Evolutionary conservation across 352 stramenopile genomes (phyloP), one percentile per base, ranked within the genome.

Genomic region (Globisporangium heterothallicum): DNA sequence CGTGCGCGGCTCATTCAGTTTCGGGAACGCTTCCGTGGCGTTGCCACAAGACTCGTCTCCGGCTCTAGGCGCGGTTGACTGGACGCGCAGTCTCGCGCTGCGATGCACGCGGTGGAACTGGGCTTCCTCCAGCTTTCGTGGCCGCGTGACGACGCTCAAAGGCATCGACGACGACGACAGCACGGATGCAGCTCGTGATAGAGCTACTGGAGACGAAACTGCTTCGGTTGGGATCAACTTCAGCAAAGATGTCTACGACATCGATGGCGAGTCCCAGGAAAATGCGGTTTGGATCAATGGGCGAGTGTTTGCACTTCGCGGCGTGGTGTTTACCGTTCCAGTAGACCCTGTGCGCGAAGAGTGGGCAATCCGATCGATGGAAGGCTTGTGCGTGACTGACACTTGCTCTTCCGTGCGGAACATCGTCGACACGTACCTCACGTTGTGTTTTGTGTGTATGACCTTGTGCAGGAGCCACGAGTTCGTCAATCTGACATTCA

Each of bases 221-320:
- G 63, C 57, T 0, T 34, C 52, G 1, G 50, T 79, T 8, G 70
- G 70, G 1, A 79, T 79, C 58, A 79, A 79, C 43, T 34, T 79
- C 22, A 79, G 70, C 57, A 44, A 56, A 19, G 56, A 68, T 22
- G 66, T 79, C 26, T 79, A 79, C 64, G 70, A 79, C 27, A 74
- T 79, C 27, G 56, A 74, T 34, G 64, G 56, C 22, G 70, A 74
- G 26, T 79, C 70, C 2, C 70, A 79, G 41, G 70, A 79, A 22
- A 79, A 79, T 42, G 70, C 70, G 21, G 50, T 79, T 9, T 79
- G 70, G 70, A 60, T 79, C 49, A 61, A 79, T 42, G 70, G 70
- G 5, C 30, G 50, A 4, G 64, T 76, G 42, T 59, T 64, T 25
- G 27, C 64, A 30, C 64, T 80, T 2, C 57, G 64, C 7, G 70